Evolutionary conservation across 257 asterid genomes (phyloP).

Genomic region (Coffea eugenioides): DNA sequence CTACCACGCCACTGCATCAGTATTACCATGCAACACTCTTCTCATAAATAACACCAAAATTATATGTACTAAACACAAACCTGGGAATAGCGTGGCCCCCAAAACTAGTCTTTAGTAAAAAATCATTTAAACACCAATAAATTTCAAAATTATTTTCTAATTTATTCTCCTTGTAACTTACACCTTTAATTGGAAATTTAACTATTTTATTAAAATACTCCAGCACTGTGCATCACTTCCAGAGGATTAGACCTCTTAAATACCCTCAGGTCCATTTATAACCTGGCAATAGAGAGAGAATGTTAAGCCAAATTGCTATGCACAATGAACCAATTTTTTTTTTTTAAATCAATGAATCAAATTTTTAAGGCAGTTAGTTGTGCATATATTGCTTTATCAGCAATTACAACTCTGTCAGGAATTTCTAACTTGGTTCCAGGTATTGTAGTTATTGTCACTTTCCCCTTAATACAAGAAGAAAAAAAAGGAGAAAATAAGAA

Average conservation of each 20-base stretch:
- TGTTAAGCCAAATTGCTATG: conserved; percentile 1
- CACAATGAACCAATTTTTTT: not conserved
- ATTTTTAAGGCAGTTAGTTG: not conserved
- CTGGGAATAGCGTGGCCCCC: too few species aligned
- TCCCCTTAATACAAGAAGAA: conserved; percentile 50
- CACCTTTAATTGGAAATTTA: too few species aligned
- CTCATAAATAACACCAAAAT: too few species aligned
- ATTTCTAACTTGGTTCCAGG: conserved; percentile 79
- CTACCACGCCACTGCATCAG: too few species aligned
- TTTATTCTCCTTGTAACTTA: too few species aligned
- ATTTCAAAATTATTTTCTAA: too few species aligned
- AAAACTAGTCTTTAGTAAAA: too few species aligned
- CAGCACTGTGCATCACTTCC: not conserved
- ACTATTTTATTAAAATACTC: too few species aligned
- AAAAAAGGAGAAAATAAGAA: not conserved
- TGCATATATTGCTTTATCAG: conserved; percentile 54
- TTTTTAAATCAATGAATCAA: too few species aligned
- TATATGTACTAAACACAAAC: too few species aligned
- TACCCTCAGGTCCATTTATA: conserved; percentile 74
- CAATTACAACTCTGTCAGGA: conserved; percentile 73
- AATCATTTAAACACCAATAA: too few species aligned
- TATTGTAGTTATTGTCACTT: conserved; percentile 69
- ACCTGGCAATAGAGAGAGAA: conserved; percentile 46
- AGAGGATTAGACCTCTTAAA: conserved; percentile 30
- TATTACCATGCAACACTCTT: too few species aligned